These are phyloP conservation scores for Pseudofabraea citricarpa DNA, from an alignment of 2,329 filamentous ascomycete genomes.

Conservation along the genomic window DNA sequence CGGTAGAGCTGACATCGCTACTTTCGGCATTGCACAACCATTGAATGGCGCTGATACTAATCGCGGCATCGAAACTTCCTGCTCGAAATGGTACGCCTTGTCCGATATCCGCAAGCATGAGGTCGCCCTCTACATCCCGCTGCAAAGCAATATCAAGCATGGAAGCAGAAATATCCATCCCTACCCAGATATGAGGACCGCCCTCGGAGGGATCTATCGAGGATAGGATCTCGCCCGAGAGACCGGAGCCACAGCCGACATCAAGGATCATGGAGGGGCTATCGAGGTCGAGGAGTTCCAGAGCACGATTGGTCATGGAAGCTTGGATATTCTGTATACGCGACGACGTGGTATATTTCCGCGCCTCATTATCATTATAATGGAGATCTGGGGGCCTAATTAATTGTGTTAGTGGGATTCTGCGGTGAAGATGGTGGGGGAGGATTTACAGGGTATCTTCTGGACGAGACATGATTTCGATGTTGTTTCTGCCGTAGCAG, in stretches of 20 bases:
- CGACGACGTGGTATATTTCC: slow-evolving; percentile 95
- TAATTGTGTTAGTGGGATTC: slow-evolving; percentile 17
- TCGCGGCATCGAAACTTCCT: slow-evolving; percentile 89
- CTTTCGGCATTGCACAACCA: slow-evolving; percentile 97
- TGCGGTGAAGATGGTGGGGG: slow-evolving; percentile 8
- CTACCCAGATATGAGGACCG: slow-evolving; percentile 92
- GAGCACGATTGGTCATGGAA: slow-evolving; percentile 87
- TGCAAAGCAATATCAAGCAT: slow-evolving; percentile 97
- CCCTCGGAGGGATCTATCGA: slow-evolving; percentile 63
- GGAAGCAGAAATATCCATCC: slow-evolving; percentile 90
- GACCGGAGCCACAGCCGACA: slow-evolving; percentile 90
- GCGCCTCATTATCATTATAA: slow-evolving; percentile 92
- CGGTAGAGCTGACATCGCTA: slow-evolving; percentile 75
- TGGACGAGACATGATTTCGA: slow-evolving; percentile 80
- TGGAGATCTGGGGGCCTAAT: slow-evolving; percentile 86
- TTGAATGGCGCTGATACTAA: slow-evolving; percentile 93
- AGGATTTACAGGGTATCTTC: slow-evolving; percentile 82
- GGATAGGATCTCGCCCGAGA: slow-evolving; percentile 90
- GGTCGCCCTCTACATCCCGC: slow-evolving; percentile 84
- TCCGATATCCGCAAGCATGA: slow-evolving; percentile 92
- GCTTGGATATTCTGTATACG: slow-evolving; percentile 95
- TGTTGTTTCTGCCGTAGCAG: slow-evolving; percentile 17
- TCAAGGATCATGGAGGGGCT: slow-evolving; percentile 87
- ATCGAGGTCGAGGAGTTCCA: slow-evolving; percentile 80
- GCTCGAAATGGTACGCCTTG: slow-evolving; percentile 93